Evolutionary conservation across 306 rosid genomes (phyloP).

Genomic region (Cicer arietinum): DNA sequence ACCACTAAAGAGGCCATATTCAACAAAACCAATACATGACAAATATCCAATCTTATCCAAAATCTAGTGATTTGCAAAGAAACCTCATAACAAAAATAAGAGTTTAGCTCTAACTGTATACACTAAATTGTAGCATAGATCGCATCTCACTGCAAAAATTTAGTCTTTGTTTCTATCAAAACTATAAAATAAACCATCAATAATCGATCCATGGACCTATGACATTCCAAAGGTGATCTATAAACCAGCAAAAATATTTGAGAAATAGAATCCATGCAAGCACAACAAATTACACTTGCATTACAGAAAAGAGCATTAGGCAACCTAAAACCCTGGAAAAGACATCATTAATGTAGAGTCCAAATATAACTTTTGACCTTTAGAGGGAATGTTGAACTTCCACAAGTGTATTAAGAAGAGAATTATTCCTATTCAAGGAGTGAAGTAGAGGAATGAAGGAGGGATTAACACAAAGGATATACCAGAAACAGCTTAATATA

Average conservation of each 20-base stretch:
- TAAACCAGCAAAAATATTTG: not conserved
- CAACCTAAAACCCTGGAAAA: not conserved
- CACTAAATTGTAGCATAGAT: constrained; percentile 17
- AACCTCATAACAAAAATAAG: not conserved
- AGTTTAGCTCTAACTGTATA: constrained; percentile 1
- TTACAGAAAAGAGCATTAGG: not conserved
- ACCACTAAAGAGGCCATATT: not conserved
- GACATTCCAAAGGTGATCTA: not conserved
- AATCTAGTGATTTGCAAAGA: not conserved
- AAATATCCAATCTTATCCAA: not conserved
- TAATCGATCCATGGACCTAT: not conserved
- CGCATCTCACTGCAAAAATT: not conserved
- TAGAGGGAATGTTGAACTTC: not conserved
- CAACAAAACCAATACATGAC: not conserved
- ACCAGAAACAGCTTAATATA: not conserved
- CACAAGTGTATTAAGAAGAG: constrained; percentile 4
- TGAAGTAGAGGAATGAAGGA: constrained; percentile 1
- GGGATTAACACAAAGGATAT: not conserved
- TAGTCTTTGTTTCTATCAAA: not conserved
- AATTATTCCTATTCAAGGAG: not conserved
- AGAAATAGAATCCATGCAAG: not conserved
- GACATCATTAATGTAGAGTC: not conserved
- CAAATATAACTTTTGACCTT: not conserved
- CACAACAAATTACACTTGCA: not conserved
- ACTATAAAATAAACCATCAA: not conserved